Base-by-base conservation (phyloP, 225 moss, liverwort and hornwort genomes). In the Rhytidiadelphus loreus region DNA sequence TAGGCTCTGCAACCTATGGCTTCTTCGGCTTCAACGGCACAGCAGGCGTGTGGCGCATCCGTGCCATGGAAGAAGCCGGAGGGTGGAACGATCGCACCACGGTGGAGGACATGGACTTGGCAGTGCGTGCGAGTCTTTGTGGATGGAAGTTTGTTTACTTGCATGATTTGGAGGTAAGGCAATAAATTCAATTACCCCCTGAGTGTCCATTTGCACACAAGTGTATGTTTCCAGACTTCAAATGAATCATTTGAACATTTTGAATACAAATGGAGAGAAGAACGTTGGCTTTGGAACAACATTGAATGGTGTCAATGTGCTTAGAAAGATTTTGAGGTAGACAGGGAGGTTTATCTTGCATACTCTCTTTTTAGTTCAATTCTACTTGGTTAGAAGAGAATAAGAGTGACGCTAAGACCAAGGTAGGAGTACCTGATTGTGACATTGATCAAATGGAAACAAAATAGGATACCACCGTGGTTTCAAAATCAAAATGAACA, bases 11-110 rank as follows among this genome's bases (percentile, higher is more conserved):
- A 2, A 92, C 94, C 0, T 96, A 97, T 10, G 92, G 94, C 8
- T 97, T 97, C 86, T 97, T 97, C 68, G 96, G 97, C 12, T 97
- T 97, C 89, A 97, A 97, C 53, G 97, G 96, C 26, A 97, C 96
- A 0, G 96, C 97, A 7, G 96, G 96, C 39, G 97, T 97, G 46
- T 97, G 97, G 97, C 92, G 96, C 6, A 95, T 97, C 77, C 86
- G 92, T 2, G 96, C 97, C 8, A 87, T 97, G 84, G 95, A 96
- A 43, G 96, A 97, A 68, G 97, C 96, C 1, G 95, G 97, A 5
- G 95, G 96, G 16, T 97, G 96, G 97, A 97, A 96, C 71, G 95
- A 96, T 16, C 92, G 95, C 5, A 97, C 97, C 25, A 97, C 96
- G 0, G 97, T 97, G 3, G 97, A 97, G 74, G 97, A 96, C 63